Evolutionary conservation across 768 basidiomycete genomes (phyloP), one percentile per base, ranked within the genome.

Genomic region (Amyloporia xantha): DNA sequence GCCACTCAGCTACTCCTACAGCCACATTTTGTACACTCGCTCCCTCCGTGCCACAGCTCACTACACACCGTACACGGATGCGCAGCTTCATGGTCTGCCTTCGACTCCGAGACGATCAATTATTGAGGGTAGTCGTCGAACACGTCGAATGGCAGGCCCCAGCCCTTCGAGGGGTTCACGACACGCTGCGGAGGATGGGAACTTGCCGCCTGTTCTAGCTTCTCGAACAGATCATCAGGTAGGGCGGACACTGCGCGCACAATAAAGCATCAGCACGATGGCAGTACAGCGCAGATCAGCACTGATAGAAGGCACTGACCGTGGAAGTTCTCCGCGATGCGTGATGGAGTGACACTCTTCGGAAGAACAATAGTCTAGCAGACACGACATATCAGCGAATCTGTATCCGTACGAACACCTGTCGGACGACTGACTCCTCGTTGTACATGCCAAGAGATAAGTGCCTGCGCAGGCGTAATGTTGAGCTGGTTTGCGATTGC

Each of bases 371-470:
- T 70, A 41, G 81, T 79, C 83, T 85, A 21, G 20, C 17, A 19
- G 54, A 19, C 25, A 25, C 30, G 33, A 35, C 33, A 35, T 25
- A 15, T 33, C 30, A 33, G 30, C 30, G 9, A 33, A 7, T 7
- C 17, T 39, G 9, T n/a, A 45, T 5, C 9, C 30, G 30, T 7
- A 7, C 30, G 15, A 7, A 7, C 7, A 15, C n/a, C n/a, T 20
- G 4, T 15, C 33, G 10, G n/a, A 35, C 9, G 17, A 70, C 79
- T 39, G 59, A 85, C 82, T 9, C 87, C 85, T 19, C 84, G 79
- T 64, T 86, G 85, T 42, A 86, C 73, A 57, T 82, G 79, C 86
- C 87, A 89, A 1, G 79, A 82, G 57, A 87, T 78, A 44, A 86
- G 69, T 23, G 81, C 82, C 58, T 86, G 84, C 3, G 86, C 86